Evolutionary conservation across 768 basidiomycete species (phyloP).

Genomic region (Holtermanniella nyarrowii): DNA sequence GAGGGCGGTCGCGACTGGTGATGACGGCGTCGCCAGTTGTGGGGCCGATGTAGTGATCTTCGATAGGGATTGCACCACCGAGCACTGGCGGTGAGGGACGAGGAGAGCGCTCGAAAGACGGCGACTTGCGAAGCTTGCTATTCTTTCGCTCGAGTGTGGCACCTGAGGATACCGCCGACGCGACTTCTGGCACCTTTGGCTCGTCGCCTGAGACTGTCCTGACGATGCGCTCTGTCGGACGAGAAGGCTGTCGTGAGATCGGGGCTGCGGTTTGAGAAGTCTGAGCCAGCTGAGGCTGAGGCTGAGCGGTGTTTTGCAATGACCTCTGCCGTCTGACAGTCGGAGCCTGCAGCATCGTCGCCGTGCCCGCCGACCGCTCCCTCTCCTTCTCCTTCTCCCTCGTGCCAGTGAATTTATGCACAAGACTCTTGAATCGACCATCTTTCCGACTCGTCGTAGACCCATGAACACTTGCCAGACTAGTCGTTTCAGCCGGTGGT

Average conservation of each 20-base stretch:
- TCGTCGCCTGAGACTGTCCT: not conserved
- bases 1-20: not conserved
- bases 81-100: not conserved
- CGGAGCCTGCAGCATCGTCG: not conserved
- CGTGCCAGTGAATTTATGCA: constrained; percentile 56
- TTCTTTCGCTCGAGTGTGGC: not conserved
- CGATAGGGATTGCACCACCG: no score
- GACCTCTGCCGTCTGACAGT: not conserved
- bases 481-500: not conserved
- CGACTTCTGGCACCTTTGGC: not conserved
- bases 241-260: not conserved
- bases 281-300: no score
- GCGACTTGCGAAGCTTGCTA: not conserved
- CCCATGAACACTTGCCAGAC: not conserved
- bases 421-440: constrained; percentile 64
- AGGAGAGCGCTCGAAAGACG: not conserved
- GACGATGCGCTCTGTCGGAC: not conserved
- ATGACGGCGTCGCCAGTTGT: not conserved
- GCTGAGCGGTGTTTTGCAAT: not conserved
- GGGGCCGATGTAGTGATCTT: not conserved
- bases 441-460: constrained; percentile 26
- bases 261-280: no score
- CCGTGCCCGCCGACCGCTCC: not conserved
- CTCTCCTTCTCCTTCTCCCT: constrained; percentile 39
- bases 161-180: not conserved